phyloP scores from a whole-genome alignment of 192 early-diverging fungal species.

The Thamnidium elegans region DNA sequence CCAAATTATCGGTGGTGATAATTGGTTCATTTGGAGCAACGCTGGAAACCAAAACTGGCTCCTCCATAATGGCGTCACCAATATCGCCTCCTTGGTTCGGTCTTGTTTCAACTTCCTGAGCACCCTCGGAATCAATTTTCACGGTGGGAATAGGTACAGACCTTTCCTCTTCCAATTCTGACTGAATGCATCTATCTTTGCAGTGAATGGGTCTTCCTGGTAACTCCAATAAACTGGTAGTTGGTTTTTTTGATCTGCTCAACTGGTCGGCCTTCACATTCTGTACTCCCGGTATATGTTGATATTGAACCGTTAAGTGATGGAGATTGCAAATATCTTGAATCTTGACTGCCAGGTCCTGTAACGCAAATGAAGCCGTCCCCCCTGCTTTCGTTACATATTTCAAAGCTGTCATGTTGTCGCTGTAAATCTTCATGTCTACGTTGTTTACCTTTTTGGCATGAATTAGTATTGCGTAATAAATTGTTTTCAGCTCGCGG shows the following conservation, averaged over 20 bases:
- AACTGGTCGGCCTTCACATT: slow-evolving; percentile 12
- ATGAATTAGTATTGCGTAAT: neutral
- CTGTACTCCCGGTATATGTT: slow-evolving; percentile 13
- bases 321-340: slow-evolving; percentile 5
- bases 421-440: neutral
- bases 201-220: neutral
- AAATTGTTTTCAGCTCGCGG: slow-evolving; percentile 7
- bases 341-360: slow-evolving; percentile 8
- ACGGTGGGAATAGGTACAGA: slow-evolving; percentile 4
- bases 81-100: neutral
- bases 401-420: slow-evolving; percentile 19
- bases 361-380: slow-evolving; percentile 5
- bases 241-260: neutral
- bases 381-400: slow-evolving; percentile 12
- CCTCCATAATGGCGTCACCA: neutral
- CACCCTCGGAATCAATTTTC: slow-evolving; percentile 11
- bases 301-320: neutral
- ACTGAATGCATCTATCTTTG: slow-evolving; percentile 14
- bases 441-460: neutral
- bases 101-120: neutral
- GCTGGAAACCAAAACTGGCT: slow-evolving; percentile 9
- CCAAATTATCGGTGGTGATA: neutral
- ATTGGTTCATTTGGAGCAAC: neutral
- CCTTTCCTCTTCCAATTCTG: slow-evolving; percentile 12
- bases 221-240: slow-evolving; percentile 10